These are phyloP conservation scores for Penicillium psychrofluorescens DNA, from an alignment of 495 filamentous ascomycete species.

Conservation along the genomic window DNA sequence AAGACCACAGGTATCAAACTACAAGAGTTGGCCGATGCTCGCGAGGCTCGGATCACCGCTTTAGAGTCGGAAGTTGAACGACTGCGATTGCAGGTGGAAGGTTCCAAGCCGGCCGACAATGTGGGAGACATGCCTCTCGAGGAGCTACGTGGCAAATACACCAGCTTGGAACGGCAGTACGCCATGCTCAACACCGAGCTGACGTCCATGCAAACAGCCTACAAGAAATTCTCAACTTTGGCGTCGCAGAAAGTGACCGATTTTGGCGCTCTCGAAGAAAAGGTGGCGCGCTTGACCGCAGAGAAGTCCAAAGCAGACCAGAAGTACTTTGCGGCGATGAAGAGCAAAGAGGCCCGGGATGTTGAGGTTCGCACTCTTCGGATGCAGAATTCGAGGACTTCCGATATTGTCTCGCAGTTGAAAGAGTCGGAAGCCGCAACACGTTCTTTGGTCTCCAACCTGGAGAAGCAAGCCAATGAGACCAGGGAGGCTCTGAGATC, in stretches of 20 bases:
- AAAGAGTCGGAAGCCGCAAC: constrained; percentile 73
- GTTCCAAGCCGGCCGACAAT: constrained; percentile 31
- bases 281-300: constrained; percentile 61
- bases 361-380: constrained; percentile 69
- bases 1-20: constrained; percentile 57
- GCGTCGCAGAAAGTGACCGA: constrained; percentile 83
- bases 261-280: constrained; percentile 67
- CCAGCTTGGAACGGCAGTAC: constrained; percentile 68
- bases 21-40: constrained; percentile 69
- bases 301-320: constrained; percentile 96
- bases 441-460: constrained; percentile 59
- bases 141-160: constrained; percentile 65
- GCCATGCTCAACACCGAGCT: constrained; percentile 79
- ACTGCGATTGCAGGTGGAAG: constrained; percentile 47
- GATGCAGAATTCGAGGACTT: constrained; percentile 78
- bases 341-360: constrained; percentile 77
- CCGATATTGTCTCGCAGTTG: constrained; percentile 84
- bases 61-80: constrained; percentile 77
- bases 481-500: constrained; percentile 64
- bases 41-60: constrained; percentile 65
- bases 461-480: constrained; percentile 86
- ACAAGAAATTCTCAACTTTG: constrained; percentile 73
- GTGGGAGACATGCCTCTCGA: constrained; percentile 47
- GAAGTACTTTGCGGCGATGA: constrained; percentile 94
- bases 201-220: constrained; percentile 76